Evolutionary conservation across 2,329 filamentous ascomycete genomes (phyloP).

Genomic region (Parasarocladium wereldwijsianum): DNA sequence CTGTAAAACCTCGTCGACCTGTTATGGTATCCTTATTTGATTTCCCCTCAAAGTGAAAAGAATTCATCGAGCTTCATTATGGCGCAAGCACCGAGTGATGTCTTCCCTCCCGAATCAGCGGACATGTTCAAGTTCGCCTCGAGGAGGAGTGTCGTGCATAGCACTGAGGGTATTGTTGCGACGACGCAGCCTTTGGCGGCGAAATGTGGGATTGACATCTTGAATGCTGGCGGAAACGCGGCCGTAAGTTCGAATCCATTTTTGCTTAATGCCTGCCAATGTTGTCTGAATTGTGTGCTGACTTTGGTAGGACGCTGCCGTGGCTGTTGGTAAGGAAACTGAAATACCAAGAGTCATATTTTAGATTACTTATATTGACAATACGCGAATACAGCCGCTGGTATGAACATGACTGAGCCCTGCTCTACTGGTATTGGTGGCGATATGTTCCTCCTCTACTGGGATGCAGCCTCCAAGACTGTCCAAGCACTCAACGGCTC

Average conservation of each 20-base stretch:
- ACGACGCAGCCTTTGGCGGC: conserved; percentile 83
- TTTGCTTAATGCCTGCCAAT: not conserved
- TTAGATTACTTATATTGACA: not conserved
- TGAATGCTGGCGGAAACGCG: conserved; percentile 84
- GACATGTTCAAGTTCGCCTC: conserved; percentile 56
- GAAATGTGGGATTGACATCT: conserved; percentile 69
- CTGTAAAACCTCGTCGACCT: too few relatives aligned
- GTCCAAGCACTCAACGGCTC: conserved; percentile 86
- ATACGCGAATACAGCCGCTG: conserved; percentile 48
- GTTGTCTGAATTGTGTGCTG: not conserved
- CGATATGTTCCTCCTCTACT: conserved; percentile 94
- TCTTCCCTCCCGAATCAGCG: conserved; percentile 29
- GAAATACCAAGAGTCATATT: not conserved
- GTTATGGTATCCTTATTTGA: too few relatives aligned
- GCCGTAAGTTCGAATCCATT: conserved; percentile 46
- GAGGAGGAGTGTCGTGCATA: conserved; percentile 83
- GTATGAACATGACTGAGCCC: conserved; percentile 85
- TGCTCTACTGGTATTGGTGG: conserved; percentile 89
- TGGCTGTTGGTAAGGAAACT: conserved; percentile 68
- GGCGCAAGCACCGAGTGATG: conserved; percentile 30
- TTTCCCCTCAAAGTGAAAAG: not conserved
- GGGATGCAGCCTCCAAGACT: conserved; percentile 67
- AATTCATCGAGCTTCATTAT: conserved; percentile 19
- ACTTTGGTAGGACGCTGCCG: conserved; percentile 66
- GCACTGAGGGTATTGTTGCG: conserved; percentile 78